phyloP scores from a whole-genome alignment of 495 filamentous ascomycete genomes.

The Hypomontagnella submonticulosa region DNA sequence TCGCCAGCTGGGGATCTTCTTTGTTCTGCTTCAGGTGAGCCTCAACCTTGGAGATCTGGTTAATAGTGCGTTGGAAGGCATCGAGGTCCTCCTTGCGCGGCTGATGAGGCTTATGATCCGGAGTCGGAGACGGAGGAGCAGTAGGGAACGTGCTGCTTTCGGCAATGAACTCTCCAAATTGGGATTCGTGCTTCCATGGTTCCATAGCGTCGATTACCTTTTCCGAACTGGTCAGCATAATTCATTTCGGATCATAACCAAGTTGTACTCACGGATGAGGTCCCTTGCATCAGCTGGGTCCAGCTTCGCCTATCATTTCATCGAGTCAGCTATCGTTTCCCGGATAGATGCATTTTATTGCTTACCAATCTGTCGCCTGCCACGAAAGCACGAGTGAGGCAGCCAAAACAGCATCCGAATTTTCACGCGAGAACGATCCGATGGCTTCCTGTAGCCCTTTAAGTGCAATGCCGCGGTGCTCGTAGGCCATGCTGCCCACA shows the following conservation, averaged over 20 bases:
- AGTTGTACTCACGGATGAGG: conserved; percentile 75
- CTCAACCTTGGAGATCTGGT: conserved; percentile 76
- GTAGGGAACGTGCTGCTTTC: conserved; percentile 75
- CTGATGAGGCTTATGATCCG: conserved; percentile 66
- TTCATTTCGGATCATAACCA: conserved; percentile 2
- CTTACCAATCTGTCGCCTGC: conserved; percentile 97
- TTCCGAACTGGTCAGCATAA: conserved; percentile 46
- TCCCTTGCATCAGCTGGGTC: conserved; percentile 91
- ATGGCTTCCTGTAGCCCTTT: conserved; percentile 91
- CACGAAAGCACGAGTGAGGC: conserved; percentile 93
- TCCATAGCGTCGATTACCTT: conserved; percentile 94
- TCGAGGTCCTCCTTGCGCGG: conserved; percentile 74
- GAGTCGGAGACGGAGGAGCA: conserved; percentile 68
- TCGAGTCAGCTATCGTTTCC: conserved; percentile 47
- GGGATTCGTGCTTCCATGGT: conserved; percentile 88
- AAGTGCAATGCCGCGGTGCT: conserved; percentile 84
- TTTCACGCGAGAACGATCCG: conserved; percentile 82
- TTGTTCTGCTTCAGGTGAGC: conserved; percentile 75
- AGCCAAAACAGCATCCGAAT: conserved; percentile 91
- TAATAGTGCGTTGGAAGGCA: conserved; percentile 71
- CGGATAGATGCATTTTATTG: conserved; percentile 52
- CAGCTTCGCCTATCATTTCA: conserved; percentile 77
- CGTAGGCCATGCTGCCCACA: conserved; percentile 84
- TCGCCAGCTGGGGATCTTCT: conserved; percentile 77
- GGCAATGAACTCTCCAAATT: conserved; percentile 85